Percentiles rank a stretch among this genome's conserved stretches.
These are phyloP conservation scores for Melampsora larici-populina DNA, from an alignment of 1,284 basidiomycete species.

Conservation along the genomic window DNA sequence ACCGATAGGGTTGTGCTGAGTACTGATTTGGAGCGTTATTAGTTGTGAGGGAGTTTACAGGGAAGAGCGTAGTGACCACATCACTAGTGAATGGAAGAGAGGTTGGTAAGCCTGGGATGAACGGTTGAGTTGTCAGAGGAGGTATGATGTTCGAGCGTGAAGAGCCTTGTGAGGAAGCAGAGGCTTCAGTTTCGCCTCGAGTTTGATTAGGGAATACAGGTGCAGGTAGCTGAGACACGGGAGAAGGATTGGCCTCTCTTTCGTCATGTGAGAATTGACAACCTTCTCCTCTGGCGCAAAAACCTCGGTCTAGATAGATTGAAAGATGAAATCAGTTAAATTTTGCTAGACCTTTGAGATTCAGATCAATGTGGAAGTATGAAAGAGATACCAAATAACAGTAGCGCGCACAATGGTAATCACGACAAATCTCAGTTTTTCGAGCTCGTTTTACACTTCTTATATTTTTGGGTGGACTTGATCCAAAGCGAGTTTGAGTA, in stretches of 20 bases:
- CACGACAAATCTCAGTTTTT: constrained; percentile 17
- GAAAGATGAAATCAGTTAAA: background rate
- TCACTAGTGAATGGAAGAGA: constrained; percentile 1
- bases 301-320: constrained; percentile 25
- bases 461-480: background rate
- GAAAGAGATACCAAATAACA: background rate
- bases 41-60: background rate
- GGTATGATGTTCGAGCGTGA: constrained; percentile 5
- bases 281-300: constrained; percentile 30
- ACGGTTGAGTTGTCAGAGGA: background rate
- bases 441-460: constrained; percentile 25
- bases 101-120: constrained; percentile 17
- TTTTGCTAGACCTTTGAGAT: background rate
- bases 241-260: constrained; percentile 7
- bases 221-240: background rate
- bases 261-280: constrained; percentile 38
- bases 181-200: background rate
- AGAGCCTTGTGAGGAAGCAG: constrained; percentile 3
- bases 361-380: too few species aligned
- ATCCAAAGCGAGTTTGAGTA: background rate
- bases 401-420: constrained; percentile 34
- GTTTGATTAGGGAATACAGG: background rate
- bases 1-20: constrained; percentile 12
- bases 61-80: constrained; percentile 3
- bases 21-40: background rate